Base-by-base conservation (phyloP, 805 yeast genomes). In the Saccharomycopsis fibuligera region DNA sequence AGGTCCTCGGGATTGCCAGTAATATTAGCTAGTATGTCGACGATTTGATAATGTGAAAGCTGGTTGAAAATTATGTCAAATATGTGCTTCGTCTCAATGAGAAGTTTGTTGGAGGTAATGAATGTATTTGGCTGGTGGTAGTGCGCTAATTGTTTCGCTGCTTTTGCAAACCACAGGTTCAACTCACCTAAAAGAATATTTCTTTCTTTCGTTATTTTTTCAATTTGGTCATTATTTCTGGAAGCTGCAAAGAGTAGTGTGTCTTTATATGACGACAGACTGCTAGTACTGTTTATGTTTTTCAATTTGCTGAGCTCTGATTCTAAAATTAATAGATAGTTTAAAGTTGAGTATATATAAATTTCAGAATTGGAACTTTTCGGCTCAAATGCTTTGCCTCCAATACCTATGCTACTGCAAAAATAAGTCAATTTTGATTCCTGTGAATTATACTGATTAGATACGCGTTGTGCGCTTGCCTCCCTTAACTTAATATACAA, bases 51-150 rank as follows among this genome's bases (percentile, higher is more conserved):
- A 25, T 41, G 31, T 4, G 50, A 24, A 3, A 40, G 23, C n/a
- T 35, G 46, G 17, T 23, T 37, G 39, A 49, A 46, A 5, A 47
- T 44, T 4, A 47, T 45, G 19, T 49, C 46, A 19, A 49, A 19
- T 9, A 49, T 30, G 19, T 40, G 29, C 27, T 47, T 47, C 4
- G 50, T 41, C 25, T 40, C 33, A 10, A 31, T 23, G 4, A 43
- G 22, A 2, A 44, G 24, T 21, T 17, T 37, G 31, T 40, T 40
- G 12, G 39, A 29, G 30, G n/a, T 31, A 17, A 19, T 31, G 39
- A 46, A 33, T n/a, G n/a, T n/a, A n/a, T n/a, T n/a, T 5, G 6
- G 21, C 9, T 9, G 29, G 16, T 42, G 41, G 19, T 37, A 27
- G 31, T 27, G 10, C 8, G 8, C 12, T 5, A 9, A n/a, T 29